Conservation (phyloP, 352 stramenopile genomes). For the Pythium pectinolyticum region DNA sequence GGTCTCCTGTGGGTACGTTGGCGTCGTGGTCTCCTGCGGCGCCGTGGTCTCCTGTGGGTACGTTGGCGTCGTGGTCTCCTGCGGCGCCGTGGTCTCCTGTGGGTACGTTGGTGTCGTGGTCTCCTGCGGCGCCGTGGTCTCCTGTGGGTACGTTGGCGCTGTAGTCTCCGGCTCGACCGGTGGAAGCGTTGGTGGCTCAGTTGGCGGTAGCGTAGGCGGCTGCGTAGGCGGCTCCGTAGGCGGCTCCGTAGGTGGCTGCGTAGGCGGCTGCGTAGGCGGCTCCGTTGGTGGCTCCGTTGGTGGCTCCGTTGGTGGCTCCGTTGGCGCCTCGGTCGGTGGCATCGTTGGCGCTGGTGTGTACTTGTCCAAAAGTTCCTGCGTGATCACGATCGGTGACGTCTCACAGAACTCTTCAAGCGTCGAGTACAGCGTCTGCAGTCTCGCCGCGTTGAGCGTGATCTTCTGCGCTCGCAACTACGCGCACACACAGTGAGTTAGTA, state of each 20-base stretch:
- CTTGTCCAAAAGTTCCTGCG: slow-evolving; percentile 34
- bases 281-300: slow-evolving; percentile 3
- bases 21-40: no score
- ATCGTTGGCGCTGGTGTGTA: slow-evolving; percentile 25
- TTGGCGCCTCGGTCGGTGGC: slow-evolving; percentile 2
- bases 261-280: background rate
- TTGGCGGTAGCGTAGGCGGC: background rate
- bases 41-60: no score
- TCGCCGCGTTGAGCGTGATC: slow-evolving; percentile 29
- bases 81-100: no score
- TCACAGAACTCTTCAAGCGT: slow-evolving; percentile 44
- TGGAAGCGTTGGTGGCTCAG: no score
- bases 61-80: no score
- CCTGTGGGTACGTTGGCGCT: no score
- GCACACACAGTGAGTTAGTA: background rate
- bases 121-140: no score
- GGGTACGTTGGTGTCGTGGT: no score
- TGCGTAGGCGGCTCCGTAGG: background rate
- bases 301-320: background rate
- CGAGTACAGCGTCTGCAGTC: slow-evolving; percentile 38
- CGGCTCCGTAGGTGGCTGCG: background rate
- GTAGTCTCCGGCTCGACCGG: no score
- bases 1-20: background rate
- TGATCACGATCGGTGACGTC: slow-evolving; percentile 29
- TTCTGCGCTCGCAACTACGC: slow-evolving; percentile 33